Base-by-base conservation (phyloP, 495 filamentous ascomycete species). In the Diplogelasinospora grovesii region DNA sequence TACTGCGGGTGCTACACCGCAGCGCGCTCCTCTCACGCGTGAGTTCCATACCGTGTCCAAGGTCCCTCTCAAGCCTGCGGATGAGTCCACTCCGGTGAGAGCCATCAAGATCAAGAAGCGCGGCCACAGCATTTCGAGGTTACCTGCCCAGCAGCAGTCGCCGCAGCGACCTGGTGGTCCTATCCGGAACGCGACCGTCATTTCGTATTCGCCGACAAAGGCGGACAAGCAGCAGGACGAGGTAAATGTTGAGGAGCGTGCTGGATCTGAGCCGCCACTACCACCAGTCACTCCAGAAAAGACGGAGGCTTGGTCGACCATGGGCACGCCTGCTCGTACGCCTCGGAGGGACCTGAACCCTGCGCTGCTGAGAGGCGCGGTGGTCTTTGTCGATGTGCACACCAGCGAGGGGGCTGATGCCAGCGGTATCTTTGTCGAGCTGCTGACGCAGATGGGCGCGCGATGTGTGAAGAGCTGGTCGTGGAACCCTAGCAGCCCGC, bases 301-400 rank as follows among this genome's bases (percentile, higher is more conserved):
- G 45, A 31, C 53, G 4, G 64, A 68, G 23, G 57, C 27, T 8
- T 77, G 71, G 70, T 72, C 75, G 3, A 68, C 61, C 4, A 48
- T 63, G 28, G 75, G 66, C 15, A 79, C 78, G 0, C 78, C 77
- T 7, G 71, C 70, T 9, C 67, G 71, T 15, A 73, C 73, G 18
- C 69, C 73, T 16, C 70, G 73, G 7, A 62, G 65, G 10, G 69
- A 74, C 25, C 51, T 76, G 18, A 65, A 74, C 39, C 61, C 66
- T 4, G 53, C 59, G 1, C 49, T 79, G 1, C 66, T 94, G 1
- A 70, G 73, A 10, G 89, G 89, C 3, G 85, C 82, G 9, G 76
- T 89, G 2, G 83, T 92, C n/a, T 87, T 78, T 59, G 86, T 95
- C 8, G 90, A 98, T 64, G 87, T 96, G n/a, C 82, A 89, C 52